Evolutionary conservation across 2,329 filamentous ascomycete species (phyloP), one percentile per base, ranked within the genome.

Genomic region (Alternaria sp.): DNA sequence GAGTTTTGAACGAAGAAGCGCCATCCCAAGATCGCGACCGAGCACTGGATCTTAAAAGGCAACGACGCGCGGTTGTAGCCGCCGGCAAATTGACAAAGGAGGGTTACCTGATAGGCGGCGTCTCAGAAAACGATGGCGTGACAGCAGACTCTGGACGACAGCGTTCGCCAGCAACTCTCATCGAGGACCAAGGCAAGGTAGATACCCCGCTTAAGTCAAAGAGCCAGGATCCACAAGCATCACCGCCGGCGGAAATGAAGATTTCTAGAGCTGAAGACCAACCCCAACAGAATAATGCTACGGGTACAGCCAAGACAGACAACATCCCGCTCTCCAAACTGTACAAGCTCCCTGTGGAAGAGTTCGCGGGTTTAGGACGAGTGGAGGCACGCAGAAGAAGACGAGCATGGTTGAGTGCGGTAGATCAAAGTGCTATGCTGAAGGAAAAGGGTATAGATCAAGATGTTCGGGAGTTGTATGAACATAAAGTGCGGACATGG

Each of bases 51-150:
- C 23, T 29, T 11, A 48, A 48, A 26, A 1, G 9, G 21, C 21
- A 34, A 11, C 44, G 29, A 31, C 21, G 31, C 29, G 21, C 29
- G 21, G 21, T 34, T 13, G 31, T 13, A 48, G 29, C 29, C 14
- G 44, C 44, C 31, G 36, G 14, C 44, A 36, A 31, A 31, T 21
- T 36, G 36, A 34, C 44, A 24, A 48, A 48, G 33, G 44, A 48
- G 23, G 21, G 44, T 14, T 14, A 48, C 8, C 21, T 36, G 24
- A n/a, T 24, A 34, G 14, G 24, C 23, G 29, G 34, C 14, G 29
- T 13, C 17, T 33, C 5, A 9, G 44, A 21, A 23, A 28, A 46
- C 14, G 42, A 46, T 29, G 28, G 17, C 44, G 21, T 13, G 17
- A 46, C 21, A 46, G 14, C 29, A 24, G 44, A 33, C 29, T 46